These are phyloP conservation scores for Lithocarpus polystachyus DNA, from an alignment of 306 rosid genomes.

Conservation along the genomic window DNA sequence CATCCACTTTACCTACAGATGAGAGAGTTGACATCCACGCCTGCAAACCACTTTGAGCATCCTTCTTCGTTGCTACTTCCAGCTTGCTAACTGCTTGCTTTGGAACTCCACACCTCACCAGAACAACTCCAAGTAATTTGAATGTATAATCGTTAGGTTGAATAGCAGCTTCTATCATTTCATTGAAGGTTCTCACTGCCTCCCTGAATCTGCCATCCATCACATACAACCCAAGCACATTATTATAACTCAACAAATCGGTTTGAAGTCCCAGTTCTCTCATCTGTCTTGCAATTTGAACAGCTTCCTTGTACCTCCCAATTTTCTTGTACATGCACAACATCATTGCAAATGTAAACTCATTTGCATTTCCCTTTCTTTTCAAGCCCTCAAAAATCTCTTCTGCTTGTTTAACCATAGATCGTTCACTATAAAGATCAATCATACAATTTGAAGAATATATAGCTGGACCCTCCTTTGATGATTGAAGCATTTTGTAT, in stretches of 20 bases:
- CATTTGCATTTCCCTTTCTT: constrained; percentile 54
- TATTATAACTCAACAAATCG: constrained; percentile 64
- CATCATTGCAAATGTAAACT: constrained; percentile 87
- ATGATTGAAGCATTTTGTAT: constrained; percentile 50
- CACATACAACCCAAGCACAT: constrained; percentile 64
- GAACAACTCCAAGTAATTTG: constrained; percentile 57
- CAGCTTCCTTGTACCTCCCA: constrained; percentile 66
- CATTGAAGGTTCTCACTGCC: constrained; percentile 52
- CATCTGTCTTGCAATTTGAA: constrained; percentile 60
- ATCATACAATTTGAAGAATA: constrained; percentile 88
- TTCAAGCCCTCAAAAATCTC: constrained; percentile 61
- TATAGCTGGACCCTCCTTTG: constrained; percentile 49
- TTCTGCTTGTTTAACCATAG: constrained; percentile 63
- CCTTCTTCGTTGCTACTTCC: constrained; percentile 54
- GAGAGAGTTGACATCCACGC: constrained; percentile 62
- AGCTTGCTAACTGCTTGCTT: constrained; percentile 64
- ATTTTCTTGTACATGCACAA: constrained; percentile 74
- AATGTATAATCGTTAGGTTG: constrained; percentile 68
- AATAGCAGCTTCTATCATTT: constrained; percentile 51
- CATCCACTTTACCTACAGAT: constrained; percentile 49
- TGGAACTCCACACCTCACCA: constrained; percentile 66
- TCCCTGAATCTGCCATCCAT: constrained; percentile 53
- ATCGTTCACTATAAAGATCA: constrained; percentile 67
- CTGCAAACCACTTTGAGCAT: constrained; percentile 42
- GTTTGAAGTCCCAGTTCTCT: constrained; percentile 43